Evolutionary conservation across 2,329 filamentous ascomycete species (phyloP), one percentile per base, ranked within the genome.

Genomic region (Cercospora zeae-maydis): DNA sequence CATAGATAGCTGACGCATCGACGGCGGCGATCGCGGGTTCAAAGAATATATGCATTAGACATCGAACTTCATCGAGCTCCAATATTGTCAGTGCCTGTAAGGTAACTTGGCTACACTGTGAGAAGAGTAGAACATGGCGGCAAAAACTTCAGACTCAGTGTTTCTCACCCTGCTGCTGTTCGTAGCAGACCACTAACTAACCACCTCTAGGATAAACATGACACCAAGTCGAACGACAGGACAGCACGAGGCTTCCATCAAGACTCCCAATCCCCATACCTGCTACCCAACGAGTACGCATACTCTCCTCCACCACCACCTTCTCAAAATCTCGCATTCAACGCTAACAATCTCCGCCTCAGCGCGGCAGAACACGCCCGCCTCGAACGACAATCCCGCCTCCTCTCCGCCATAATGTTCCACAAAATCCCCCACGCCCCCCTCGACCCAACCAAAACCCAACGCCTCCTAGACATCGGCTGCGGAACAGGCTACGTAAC

Each of bases 401-500:
- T 63, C 14, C 42, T 71, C 0, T 62, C 59, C 9, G 58, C 56
- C 8, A 65, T 71, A 54, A 71, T 70, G 68, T 45, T 59, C 39
- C 37, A 59, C 52, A 34, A 63, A 19, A 61, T 67, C 19, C 59
- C 66, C 37, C 68, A 71, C 47, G 60, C 67, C 2, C 68, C 69
- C 3, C 13, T 70, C 6, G 33, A 34, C 5, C 37, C 36, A 3
- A 45, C 39, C 13, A 47, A 14, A 16, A 59, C 45, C 51, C 36
- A 73, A 71, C 30, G 76, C 76, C 56, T 67, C 14, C 67, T 70
- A 11, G 67, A 70, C 52, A 62, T 70, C 14, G 67, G 67, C 42
- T 67, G 65, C 45, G 80, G 79, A 10, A 66, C 65, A 4, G 68
- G 68, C 4, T 36, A 62, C 30, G 55, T 63, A 72, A 79, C 54